Conservation (phyloP, 2,329 filamentous ascomycete genomes). For the Colletotrichum ledebouriae region DNA sequence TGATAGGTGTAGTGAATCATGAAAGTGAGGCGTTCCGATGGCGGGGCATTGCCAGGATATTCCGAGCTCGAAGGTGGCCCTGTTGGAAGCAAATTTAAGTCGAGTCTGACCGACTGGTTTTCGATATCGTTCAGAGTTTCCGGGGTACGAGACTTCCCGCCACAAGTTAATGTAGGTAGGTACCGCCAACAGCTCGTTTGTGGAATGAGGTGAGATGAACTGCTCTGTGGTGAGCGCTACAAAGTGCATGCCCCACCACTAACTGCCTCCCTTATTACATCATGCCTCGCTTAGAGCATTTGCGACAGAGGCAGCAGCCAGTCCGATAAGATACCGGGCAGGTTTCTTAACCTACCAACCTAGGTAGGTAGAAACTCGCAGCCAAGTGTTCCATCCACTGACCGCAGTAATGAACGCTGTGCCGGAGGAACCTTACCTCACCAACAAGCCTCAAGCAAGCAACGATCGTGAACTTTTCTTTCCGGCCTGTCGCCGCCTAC, state of each 20-base stretch:
- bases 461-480: no score
- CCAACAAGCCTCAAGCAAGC: no score
- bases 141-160: background rate
- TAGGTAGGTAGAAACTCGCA: background rate
- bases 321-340: conserved; percentile 27
- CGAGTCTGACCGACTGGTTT: no score
- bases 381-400: no score
- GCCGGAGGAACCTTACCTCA: no score
- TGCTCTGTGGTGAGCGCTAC: conserved; percentile 26
- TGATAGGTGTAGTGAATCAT: conserved; percentile 26
- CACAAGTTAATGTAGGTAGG: no score
- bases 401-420: no score
- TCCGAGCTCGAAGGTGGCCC: background rate
- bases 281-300: conserved; percentile 40
- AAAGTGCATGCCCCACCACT: conserved; percentile 32
- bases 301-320: background rate
- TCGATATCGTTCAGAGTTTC: background rate
- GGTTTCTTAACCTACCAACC: no score
- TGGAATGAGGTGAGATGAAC: conserved; percentile 12
- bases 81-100: no score
- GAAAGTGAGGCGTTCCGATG: conserved; percentile 33
- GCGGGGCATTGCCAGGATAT: conserved; percentile 32
- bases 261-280: conserved; percentile 41
- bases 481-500: no score
- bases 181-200: background rate